Percentiles rank a stretch among this genome's conserved stretches.
Conservation (phyloP, 2,329 filamentous ascomycete species). For the Teratosphaeria pseudoeucalypti region DNA sequence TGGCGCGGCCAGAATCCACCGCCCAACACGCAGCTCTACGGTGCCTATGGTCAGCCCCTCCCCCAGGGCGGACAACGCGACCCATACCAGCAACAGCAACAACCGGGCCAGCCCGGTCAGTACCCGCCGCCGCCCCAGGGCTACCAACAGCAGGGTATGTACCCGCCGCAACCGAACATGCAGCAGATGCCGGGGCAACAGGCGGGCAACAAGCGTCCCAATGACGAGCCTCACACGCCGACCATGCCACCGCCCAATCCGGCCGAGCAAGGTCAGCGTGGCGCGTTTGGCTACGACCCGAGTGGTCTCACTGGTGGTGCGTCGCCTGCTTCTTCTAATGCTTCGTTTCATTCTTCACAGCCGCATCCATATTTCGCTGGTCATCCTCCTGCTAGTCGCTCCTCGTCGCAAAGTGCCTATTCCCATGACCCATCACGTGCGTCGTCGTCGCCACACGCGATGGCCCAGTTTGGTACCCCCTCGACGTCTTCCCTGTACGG, state of each 20-base stretch:
- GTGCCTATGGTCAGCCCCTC: constrained; percentile 41
- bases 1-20: constrained; percentile 40
- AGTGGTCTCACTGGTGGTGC: constrained; percentile 33
- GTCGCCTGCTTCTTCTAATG: constrained; percentile 33
- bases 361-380: constrained; percentile 30
- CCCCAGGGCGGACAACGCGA: constrained; percentile 25
- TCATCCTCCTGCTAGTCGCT: constrained; percentile 25
- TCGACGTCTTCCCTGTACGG: constrained; percentile 23
- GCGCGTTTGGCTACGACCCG: constrained; percentile 34
- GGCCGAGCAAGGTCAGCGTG: constrained; percentile 26
- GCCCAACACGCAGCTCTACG: constrained; percentile 36
- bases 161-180: constrained; percentile 26
- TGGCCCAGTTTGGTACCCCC: constrained; percentile 28
- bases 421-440: constrained; percentile 31
- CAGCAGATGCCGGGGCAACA: constrained; percentile 15
- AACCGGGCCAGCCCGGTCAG: constrained; percentile 19
- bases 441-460: constrained; percentile 32
- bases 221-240: constrained; percentile 41
- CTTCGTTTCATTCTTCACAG: constrained; percentile 29
- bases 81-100: constrained; percentile 21
- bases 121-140: constrained; percentile 28
- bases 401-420: constrained; percentile 33
- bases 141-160: constrained; percentile 36
- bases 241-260: constrained; percentile 40
- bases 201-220: constrained; percentile 36